Percentiles rank a stretch among this genome's conserved stretches.
These are phyloP conservation scores for Paramecium bursaria DNA, from an alignment of 73 alveolate species.

Conservation along the genomic window DNA sequence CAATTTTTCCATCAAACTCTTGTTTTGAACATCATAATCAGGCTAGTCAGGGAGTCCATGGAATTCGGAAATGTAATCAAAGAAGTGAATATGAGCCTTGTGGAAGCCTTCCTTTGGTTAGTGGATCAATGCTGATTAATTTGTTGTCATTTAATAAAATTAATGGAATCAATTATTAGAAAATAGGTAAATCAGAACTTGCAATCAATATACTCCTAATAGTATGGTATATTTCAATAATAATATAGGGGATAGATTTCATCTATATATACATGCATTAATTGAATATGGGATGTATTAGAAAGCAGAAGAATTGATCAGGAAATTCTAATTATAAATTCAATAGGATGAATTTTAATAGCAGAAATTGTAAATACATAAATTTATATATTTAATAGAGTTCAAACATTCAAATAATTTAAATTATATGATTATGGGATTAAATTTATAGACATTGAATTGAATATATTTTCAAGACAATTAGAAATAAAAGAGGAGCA, in stretches of 20 bases:
- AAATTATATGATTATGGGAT: neutral
- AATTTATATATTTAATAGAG: neutral
- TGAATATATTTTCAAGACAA: neutral
- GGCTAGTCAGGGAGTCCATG: slow-evolving; percentile 63
- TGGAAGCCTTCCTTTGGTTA: slow-evolving; percentile 60
- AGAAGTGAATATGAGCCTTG: slow-evolving; percentile 68
- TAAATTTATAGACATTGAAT: neutral
- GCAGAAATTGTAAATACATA: neutral
- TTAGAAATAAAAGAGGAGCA: neutral
- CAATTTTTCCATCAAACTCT: slow-evolving; percentile 33
- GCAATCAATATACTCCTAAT: neutral
- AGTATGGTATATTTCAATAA: neutral
- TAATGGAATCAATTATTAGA: no score
- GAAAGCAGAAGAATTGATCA: neutral
- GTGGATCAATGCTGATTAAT: no score
- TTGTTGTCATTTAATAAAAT: no score
- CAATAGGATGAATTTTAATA: neutral
- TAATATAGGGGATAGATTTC: neutral
- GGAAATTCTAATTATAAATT: no score
- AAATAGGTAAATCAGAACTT: no score
- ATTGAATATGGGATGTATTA: neutral
- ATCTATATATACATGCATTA: neutral
- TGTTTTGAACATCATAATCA: slow-evolving; percentile 41
- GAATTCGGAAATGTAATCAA: slow-evolving; percentile 59
- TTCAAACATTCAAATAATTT: neutral